Evolutionary conservation across 176 grass and related monocot genomes (phyloP).

Genomic region (Secale cereale): DNA sequence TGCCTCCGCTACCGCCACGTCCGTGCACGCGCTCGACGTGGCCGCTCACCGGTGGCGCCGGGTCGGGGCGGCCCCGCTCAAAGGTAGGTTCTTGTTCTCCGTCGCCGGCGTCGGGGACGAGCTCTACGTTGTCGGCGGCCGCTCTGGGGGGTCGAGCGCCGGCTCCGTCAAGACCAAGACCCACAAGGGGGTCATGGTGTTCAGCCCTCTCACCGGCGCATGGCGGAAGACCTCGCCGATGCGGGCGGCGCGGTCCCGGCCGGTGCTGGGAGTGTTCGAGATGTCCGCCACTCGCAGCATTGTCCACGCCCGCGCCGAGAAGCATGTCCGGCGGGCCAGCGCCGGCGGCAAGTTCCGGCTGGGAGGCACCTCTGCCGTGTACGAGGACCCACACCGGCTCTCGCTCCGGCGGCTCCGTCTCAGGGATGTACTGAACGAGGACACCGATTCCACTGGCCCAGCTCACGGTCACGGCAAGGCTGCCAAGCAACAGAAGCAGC

Average conservation of each 20-base stretch:
- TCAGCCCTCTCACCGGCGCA: constrained; percentile 50
- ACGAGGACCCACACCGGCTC: constrained; percentile 68
- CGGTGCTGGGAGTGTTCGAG: constrained; percentile 77
- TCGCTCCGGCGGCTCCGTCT: constrained; percentile 61
- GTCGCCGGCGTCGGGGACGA: constrained; percentile 51
- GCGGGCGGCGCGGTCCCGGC: constrained; percentile 50
- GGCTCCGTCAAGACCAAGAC: constrained; percentile 57
- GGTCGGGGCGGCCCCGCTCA: constrained; percentile 35
- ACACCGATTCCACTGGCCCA: background rate
- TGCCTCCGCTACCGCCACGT: background rate
- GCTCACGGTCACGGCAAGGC: background rate
- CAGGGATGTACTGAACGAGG: constrained; percentile 57
- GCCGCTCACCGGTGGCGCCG: constrained; percentile 51
- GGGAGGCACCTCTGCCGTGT: constrained; percentile 60
- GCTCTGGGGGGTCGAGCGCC: constrained; percentile 30
- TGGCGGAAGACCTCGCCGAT: constrained; percentile 81
- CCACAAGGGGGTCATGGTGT: constrained; percentile 64
- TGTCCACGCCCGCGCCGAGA: constrained; percentile 28
- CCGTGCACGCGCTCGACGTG: constrained; percentile 77
- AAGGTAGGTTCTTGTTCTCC: constrained; percentile 62
- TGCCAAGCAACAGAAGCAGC: background rate
- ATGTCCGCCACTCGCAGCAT: constrained; percentile 44
- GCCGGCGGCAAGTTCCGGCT: constrained; percentile 36
- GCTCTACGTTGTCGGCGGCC: constrained; percentile 69
- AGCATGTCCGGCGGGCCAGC: background rate